Conservation (phyloP, 2,329 filamentous ascomycete genomes). For the Pestalotiopsis sp. region DNA sequence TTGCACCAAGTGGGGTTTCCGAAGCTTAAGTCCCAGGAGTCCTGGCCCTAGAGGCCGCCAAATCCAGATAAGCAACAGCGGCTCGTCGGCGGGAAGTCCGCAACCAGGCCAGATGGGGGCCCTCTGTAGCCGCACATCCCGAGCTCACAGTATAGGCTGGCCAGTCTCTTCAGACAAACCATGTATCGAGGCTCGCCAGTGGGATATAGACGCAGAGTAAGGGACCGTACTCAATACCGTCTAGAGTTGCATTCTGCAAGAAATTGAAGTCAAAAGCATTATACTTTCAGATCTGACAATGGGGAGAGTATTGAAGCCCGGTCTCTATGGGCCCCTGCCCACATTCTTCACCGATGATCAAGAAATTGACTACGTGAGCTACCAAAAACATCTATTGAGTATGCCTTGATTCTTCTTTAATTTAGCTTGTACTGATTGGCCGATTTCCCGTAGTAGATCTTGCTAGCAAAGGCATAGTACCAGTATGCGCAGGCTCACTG, state of each 20-base stretch:
- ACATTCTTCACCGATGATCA: conserved; percentile 19
- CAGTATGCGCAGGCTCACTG: conserved; percentile 26
- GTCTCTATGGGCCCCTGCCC: conserved; percentile 5
- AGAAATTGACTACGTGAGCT: conserved; percentile 25
- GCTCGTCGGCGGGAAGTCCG: neutral
- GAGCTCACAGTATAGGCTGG: too few relatives aligned
- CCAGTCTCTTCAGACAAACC: too few relatives aligned
- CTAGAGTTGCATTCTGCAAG: neutral
- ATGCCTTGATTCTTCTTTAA: neutral
- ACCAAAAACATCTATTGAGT: conserved; percentile 25
- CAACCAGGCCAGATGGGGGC: neutral
- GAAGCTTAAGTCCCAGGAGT: neutral
- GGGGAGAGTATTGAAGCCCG: neutral
- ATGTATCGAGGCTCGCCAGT: too few relatives aligned
- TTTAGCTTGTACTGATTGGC: neutral
- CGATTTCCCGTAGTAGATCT: conserved; percentile 6
- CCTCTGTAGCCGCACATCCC: too few relatives aligned
- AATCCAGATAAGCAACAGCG: conserved; percentile 1
- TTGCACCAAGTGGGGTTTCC: neutral
- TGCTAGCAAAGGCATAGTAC: conserved; percentile 19
- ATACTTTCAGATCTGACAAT: neutral
- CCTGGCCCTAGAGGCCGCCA: neutral
- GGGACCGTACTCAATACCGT: too few relatives aligned
- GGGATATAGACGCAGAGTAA: too few relatives aligned
- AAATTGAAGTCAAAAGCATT: neutral